Evolutionary conservation across 805 yeast species (phyloP), one percentile per base, ranked within the genome.

Genomic region (Komagataella pastoris): DNA sequence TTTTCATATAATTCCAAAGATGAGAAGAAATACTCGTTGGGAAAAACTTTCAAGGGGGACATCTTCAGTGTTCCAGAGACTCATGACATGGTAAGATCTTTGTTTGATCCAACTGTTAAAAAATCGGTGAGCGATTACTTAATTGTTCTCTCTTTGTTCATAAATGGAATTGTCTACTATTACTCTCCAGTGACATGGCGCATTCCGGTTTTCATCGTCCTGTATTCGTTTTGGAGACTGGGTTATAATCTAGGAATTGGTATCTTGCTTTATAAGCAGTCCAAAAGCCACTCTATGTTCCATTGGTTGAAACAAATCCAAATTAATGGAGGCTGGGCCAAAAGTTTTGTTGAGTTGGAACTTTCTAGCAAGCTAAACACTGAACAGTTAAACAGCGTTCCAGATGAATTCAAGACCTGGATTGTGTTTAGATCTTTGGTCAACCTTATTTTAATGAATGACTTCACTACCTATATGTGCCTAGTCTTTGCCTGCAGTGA

Each of bases 161-260:
- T 67, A 1, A 71, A 73, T 54, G 58, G 65, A 18, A 55, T 59
- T 36, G 49, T 71, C 7, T 72, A 68, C 53, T 63, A 59, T 49
- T 57, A 53, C 47, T 54, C 60, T 53, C 53, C 21, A 45, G 52
- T 36, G 55, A 70, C 48, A 17, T 50, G 12, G 44, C 57, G 70
- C 19, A 59, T 64, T 24, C 61, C 65, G 12, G 59, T 71, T 1
- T 84, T 82, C 58, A 64, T 83, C 17, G 67, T 65, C 3, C 70
- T 83, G 50, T 87, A 85, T 59, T 62, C 81, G 8, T 78, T 83
- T 61, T 87, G 95, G 91, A 75, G 96, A 59, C 61, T 81, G 46
- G 73, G 80, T 23, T 87, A 87, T 66, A 88, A 87, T 61, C 71
- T 79, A 24, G 95, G 95, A n/a, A 83, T 87, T 55, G 96, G 95